Evolutionary conservation across 139 green algal genomes (phyloP).

Genomic region (Nannochloris sp.): DNA sequence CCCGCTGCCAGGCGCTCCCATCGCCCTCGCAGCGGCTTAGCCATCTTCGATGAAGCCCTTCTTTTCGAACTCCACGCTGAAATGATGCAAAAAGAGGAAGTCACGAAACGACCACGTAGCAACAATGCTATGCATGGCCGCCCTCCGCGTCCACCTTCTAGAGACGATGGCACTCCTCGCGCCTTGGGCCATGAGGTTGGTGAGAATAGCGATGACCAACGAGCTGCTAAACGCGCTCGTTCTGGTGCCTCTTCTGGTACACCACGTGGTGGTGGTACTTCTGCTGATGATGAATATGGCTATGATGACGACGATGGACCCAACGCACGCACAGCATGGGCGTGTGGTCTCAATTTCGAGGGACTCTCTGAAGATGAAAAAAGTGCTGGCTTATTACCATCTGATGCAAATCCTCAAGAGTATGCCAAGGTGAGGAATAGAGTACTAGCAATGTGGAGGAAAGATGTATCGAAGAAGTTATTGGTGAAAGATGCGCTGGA

Average conservation of each 20-base stretch:
- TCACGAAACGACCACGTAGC: neutral
- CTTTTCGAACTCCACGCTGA: neutral
- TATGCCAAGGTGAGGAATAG: conserved; percentile 68
- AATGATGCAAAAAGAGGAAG: too few species aligned
- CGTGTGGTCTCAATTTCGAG: conserved; percentile 21
- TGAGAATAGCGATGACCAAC: too few species aligned
- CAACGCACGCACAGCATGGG: neutral
- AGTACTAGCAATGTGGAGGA: conserved; percentile 32
- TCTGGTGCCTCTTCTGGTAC: too few species aligned
- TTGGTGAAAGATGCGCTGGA: conserved; percentile 29
- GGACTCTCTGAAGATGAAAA: conserved; percentile 22
- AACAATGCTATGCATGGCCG: neutral
- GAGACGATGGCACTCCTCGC: neutral
- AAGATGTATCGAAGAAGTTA: conserved; percentile 34
- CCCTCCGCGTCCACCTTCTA: neutral
- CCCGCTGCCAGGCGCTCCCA: too few species aligned
- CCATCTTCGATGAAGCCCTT: neutral
- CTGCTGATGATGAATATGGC: too few species aligned
- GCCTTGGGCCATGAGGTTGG: too few species aligned
- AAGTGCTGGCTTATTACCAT: conserved; percentile 41
- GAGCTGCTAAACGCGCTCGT: too few species aligned
- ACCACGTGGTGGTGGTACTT: too few species aligned
- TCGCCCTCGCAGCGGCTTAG: too few species aligned
- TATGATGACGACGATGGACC: too few species aligned
- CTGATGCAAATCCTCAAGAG: conserved; percentile 10